Percentiles rank a stretch among this genome's conserved stretches.
Conservation (phyloP, 2,329 filamentous ascomycete genomes). For the Raffaelea arxii region DNA sequence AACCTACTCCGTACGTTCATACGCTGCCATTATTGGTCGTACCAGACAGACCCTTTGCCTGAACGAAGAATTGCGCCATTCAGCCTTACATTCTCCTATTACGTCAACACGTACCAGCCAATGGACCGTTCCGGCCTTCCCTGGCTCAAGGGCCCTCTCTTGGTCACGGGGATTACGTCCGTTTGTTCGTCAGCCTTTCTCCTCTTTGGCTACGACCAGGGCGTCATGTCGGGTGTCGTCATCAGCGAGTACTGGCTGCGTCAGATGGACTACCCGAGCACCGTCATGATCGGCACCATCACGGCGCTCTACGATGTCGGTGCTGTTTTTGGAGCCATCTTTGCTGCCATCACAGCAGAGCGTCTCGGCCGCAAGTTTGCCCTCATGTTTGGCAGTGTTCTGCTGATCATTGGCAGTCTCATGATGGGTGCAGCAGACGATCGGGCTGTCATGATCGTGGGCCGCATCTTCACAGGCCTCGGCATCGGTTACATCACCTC, state of each 20-base stretch:
- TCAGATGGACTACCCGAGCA: constrained; percentile 16
- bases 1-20: too few relatives aligned
- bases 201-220: constrained; percentile 16
- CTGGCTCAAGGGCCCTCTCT: too few relatives aligned
- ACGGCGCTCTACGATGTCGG: constrained; percentile 20
- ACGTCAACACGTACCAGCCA: too few relatives aligned
- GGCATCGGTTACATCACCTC: constrained; percentile 15
- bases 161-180: too few relatives aligned
- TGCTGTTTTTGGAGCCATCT: constrained; percentile 17
- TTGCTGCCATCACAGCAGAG: constrained; percentile 17
- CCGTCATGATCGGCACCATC: constrained; percentile 19
- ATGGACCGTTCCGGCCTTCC: too few relatives aligned
- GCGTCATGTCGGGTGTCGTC: constrained; percentile 19
- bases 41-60: too few relatives aligned
- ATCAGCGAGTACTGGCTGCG: constrained; percentile 17
- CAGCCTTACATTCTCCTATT: too few relatives aligned
- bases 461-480: constrained; percentile 17
- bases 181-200: too few relatives aligned
- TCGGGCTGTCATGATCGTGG: constrained; percentile 13
- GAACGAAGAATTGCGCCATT: too few relatives aligned
- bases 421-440: constrained; percentile 14
- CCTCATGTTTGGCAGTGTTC: constrained; percentile 15
- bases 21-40: too few relatives aligned
- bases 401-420: constrained; percentile 16
- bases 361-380: constrained; percentile 18